These are phyloP conservation scores for Suillus luteus DNA, from an alignment of 768 basidiomycete genomes.

Conservation along the genomic window DNA sequence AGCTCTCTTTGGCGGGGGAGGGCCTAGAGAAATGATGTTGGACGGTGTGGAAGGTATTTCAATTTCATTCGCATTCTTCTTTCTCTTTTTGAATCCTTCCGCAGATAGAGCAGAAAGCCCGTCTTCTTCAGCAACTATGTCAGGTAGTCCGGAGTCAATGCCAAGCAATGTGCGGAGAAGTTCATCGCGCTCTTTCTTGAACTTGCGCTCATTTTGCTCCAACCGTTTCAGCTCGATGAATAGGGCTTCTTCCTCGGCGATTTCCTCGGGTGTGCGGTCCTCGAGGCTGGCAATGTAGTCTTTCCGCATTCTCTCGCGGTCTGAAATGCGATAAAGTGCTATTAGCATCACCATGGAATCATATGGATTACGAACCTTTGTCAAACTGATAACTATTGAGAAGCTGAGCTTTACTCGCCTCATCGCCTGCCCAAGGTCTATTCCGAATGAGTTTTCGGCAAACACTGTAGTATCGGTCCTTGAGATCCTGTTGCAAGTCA, in stretches of 20 bases:
- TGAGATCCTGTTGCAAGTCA: constrained; percentile 66
- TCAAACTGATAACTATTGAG: constrained; percentile 82
- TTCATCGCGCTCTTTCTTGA: constrained; percentile 87
- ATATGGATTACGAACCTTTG: constrained; percentile 57
- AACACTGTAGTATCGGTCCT: constrained; percentile 91
- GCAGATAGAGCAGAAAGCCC: constrained; percentile 45
- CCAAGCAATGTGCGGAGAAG: constrained; percentile 82
- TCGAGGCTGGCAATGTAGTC: constrained; percentile 87
- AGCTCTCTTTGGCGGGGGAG: constrained; percentile 36
- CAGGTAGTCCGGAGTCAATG: constrained; percentile 83
- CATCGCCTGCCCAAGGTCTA: constrained; percentile 84
- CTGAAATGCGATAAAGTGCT: constrained; percentile 39
- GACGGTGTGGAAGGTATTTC: constrained; percentile 38
- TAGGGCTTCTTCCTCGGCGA: constrained; percentile 93
- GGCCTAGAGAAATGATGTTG: constrained; percentile 40
- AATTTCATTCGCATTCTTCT: constrained; percentile 35
- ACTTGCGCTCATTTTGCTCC: constrained; percentile 87
- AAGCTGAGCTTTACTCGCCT: constrained; percentile 64
- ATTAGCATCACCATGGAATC: no score
- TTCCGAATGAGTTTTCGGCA: constrained; percentile 86
- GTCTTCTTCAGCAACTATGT: constrained; percentile 67
- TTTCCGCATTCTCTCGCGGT: constrained; percentile 86
- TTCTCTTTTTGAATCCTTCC: constrained; percentile 60
- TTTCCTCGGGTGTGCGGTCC: constrained; percentile 83
- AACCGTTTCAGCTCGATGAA: constrained; percentile 94